A percentile compares a stretch with the other conserved stretches of the same genome.
These are phyloP conservation scores for Wallemia mellicola DNA, from an alignment of 1,284 basidiomycete genomes.

Conservation along the genomic window DNA sequence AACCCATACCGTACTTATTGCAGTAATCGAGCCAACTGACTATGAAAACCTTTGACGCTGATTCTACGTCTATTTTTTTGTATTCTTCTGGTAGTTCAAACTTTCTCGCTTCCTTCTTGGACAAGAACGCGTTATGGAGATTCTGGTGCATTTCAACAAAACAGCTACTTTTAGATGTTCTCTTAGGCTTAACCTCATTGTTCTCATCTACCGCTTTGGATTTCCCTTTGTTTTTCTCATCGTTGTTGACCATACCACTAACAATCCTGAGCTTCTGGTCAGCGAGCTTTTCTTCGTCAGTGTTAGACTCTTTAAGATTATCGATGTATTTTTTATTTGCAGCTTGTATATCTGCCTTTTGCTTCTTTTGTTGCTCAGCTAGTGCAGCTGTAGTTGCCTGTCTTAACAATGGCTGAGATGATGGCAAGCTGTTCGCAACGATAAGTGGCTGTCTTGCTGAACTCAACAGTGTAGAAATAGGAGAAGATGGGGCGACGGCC, in stretches of 20 bases:
- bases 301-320: background rate
- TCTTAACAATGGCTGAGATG: slow-evolving; percentile 27
- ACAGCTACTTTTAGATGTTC: background rate
- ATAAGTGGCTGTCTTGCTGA: slow-evolving; percentile 66
- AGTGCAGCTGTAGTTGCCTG: slow-evolving; percentile 13
- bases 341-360: background rate
- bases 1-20: slow-evolving; percentile 96
- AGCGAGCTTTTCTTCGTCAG: slow-evolving; percentile 21
- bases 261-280: slow-evolving; percentile 65
- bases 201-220: background rate
- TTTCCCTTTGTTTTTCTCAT: background rate
- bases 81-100: slow-evolving; percentile 22
- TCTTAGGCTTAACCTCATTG: background rate
- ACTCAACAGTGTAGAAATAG: slow-evolving; percentile 66
- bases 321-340: background rate
- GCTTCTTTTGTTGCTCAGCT: background rate
- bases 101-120: slow-evolving; percentile 25
- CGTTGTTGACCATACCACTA: slow-evolving; percentile 34
- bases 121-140: slow-evolving; percentile 35
- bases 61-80: slow-evolving; percentile 6
- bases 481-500: slow-evolving; percentile 77
- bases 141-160: slow-evolving; percentile 17
- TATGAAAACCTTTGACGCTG: slow-evolving; percentile 55
- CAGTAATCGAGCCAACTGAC: slow-evolving; percentile 95
- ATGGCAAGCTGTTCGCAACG: slow-evolving; percentile 23